A percentile compares a stretch with the other conserved stretches of the same genome.
Conservation (phyloP, 176 grass and related monocot species). For the Carex myosuroides region DNA sequence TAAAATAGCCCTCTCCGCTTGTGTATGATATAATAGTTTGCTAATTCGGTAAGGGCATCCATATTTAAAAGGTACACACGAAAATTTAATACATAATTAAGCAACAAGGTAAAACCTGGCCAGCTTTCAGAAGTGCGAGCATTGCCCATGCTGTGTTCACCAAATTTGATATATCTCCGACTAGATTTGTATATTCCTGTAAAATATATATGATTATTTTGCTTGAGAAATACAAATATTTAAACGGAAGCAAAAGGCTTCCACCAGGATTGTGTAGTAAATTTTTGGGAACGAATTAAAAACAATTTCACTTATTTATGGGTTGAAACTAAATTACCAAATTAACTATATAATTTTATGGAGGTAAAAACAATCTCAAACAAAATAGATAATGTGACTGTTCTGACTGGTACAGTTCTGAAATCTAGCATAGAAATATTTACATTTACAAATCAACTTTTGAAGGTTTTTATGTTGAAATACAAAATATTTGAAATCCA, state of each 20-base stretch:
- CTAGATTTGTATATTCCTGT: slow-evolving; percentile 62
- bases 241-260: not conserved
- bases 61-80: not conserved
- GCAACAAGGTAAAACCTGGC: slow-evolving; percentile 42
- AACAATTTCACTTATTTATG: not conserved
- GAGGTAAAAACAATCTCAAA: not conserved
- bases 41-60: not conserved
- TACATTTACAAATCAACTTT: not conserved
- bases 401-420: not conserved
- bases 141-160: slow-evolving; percentile 72
- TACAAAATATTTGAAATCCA: not conserved
- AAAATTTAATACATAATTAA: slow-evolving; percentile 16
- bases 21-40: not conserved
- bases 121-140: slow-evolving; percentile 67
- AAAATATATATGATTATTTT: slow-evolving; percentile 2
- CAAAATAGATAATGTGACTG: not conserved
- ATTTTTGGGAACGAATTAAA: not conserved
- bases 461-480: not conserved
- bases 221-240: not conserved
- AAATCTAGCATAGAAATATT: not conserved
- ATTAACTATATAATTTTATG: not conserved
- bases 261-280: too few species aligned
- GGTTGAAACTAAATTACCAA: not conserved
- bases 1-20: not conserved
- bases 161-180: slow-evolving; percentile 47